These are phyloP conservation scores for Stagonosporopsis chrysanthemi DNA, from an alignment of 2,329 filamentous ascomycete genomes.

Conservation along the genomic window DNA sequence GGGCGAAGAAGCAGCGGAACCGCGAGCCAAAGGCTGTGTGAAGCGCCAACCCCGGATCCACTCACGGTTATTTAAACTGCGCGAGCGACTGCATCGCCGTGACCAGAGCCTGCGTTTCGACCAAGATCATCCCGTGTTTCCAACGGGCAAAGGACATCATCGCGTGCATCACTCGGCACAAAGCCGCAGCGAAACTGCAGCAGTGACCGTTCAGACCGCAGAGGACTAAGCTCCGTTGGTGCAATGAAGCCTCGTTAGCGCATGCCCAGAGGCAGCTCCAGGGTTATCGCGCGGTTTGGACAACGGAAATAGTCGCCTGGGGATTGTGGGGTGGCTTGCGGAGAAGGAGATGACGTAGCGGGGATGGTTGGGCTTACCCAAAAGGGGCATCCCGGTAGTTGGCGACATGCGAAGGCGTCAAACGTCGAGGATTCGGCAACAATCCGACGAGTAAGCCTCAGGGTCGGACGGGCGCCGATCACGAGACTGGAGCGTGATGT, in stretches of 20 bases:
- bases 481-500: neutral
- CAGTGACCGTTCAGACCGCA: neutral
- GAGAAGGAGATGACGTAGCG: conserved; percentile 4
- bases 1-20: neutral
- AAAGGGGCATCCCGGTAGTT: conserved; percentile 2
- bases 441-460: neutral
- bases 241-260: conserved; percentile 1
- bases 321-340: conserved; percentile 8
- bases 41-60: neutral
- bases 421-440: neutral
- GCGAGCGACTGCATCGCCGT: neutral
- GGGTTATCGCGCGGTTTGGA: neutral
- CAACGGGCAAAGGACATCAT: neutral
- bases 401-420: neutral
- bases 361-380: neutral
- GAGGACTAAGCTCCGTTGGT: conserved; percentile 8
- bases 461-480: neutral
- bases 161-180: neutral
- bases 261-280: neutral
- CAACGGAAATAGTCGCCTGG: conserved; percentile 7
- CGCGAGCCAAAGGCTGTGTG: neutral
- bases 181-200: conserved; percentile 4
- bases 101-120: neutral
- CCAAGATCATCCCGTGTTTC: conserved; percentile 8
- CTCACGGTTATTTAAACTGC: conserved; percentile 6